Conservation (phyloP, 768 basidiomycete species). For the Mycena vitilis region DNA sequence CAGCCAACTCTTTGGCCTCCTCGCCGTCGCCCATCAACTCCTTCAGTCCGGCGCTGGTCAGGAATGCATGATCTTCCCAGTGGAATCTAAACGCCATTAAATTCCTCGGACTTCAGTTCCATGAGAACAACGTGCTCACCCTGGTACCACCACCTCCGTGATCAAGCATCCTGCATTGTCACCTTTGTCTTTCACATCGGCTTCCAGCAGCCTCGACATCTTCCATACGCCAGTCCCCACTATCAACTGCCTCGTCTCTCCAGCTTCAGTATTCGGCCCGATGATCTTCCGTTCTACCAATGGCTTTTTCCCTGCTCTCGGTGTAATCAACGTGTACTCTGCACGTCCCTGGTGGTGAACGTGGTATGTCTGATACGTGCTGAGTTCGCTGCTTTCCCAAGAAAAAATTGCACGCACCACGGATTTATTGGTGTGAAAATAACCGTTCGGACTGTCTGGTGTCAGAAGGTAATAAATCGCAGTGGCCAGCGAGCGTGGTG, state of each 20-base stretch:
- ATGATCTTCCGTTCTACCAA: slow-evolving; percentile 53
- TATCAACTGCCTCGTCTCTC: slow-evolving; percentile 61
- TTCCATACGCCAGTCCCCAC: slow-evolving; percentile 68
- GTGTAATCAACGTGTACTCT: slow-evolving; percentile 59
- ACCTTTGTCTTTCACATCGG: slow-evolving; percentile 46
- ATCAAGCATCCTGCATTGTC: slow-evolving; percentile 59
- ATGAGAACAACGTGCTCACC: slow-evolving; percentile 38
- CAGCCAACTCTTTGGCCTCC: slow-evolving; percentile 9
- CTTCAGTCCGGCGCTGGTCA: slow-evolving; percentile 49
- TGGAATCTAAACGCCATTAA: slow-evolving; percentile 40
- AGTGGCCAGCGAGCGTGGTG: slow-evolving; percentile 51
- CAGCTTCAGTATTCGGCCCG: slow-evolving; percentile 52
- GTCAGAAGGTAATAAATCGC: slow-evolving; percentile 63
- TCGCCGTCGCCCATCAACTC: slow-evolving; percentile 46
- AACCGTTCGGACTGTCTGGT: slow-evolving; percentile 50
- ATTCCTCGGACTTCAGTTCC: not conserved
- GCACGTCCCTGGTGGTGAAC: slow-evolving; percentile 64
- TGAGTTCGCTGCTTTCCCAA: not conserved
- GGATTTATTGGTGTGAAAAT: slow-evolving; percentile 62
- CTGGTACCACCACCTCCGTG: slow-evolving; percentile 70
- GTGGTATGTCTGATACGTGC: slow-evolving; percentile 58
- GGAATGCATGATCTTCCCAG: slow-evolving; percentile 62
- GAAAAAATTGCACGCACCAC: slow-evolving; percentile 45
- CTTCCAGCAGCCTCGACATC: slow-evolving; percentile 63
- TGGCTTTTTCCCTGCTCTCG: slow-evolving; percentile 39